Conservation (phyloP, 371 early-diverging fungal genomes). For the Sanchytrium tribonematis region DNA sequence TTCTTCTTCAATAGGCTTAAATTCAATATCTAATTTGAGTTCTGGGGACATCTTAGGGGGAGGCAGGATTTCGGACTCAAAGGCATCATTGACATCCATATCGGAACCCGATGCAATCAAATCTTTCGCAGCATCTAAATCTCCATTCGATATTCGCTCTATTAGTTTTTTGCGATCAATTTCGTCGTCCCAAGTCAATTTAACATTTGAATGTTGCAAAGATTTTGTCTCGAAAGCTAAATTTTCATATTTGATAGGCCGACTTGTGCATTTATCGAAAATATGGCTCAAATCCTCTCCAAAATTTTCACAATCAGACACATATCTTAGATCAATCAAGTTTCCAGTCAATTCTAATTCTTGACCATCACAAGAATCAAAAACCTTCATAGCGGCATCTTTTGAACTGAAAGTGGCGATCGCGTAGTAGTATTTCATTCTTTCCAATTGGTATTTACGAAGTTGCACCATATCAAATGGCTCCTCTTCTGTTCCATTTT, state of each 20-base stretch:
- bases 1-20: neutral
- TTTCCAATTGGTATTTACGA: slow-evolving; percentile 73
- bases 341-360: slow-evolving; percentile 81
- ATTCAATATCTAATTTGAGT: neutral
- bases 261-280: slow-evolving; percentile 8
- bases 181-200: slow-evolving; percentile 92
- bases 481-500: slow-evolving; percentile 23
- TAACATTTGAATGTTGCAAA: slow-evolving; percentile 67
- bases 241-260: slow-evolving; percentile 50
- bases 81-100: neutral
- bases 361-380: slow-evolving; percentile 56
- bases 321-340: slow-evolving; percentile 81
- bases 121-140: neutral
- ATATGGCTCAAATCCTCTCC: slow-evolving; percentile 19
- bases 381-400: slow-evolving; percentile 50
- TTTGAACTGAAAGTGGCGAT: slow-evolving; percentile 70
- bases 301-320: slow-evolving; percentile 74
- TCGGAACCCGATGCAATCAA: neutral
- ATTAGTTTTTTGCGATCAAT: slow-evolving; percentile 41
- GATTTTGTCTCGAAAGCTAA: slow-evolving; percentile 53
- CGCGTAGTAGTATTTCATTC: slow-evolving; percentile 73
- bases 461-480: slow-evolving; percentile 56
- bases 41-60: neutral
- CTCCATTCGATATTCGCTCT: neutral
- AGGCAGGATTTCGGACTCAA: neutral